Conservation (phyloP, 1,284 basidiomycete species). For the Ceratobasidium sp. region DNA sequence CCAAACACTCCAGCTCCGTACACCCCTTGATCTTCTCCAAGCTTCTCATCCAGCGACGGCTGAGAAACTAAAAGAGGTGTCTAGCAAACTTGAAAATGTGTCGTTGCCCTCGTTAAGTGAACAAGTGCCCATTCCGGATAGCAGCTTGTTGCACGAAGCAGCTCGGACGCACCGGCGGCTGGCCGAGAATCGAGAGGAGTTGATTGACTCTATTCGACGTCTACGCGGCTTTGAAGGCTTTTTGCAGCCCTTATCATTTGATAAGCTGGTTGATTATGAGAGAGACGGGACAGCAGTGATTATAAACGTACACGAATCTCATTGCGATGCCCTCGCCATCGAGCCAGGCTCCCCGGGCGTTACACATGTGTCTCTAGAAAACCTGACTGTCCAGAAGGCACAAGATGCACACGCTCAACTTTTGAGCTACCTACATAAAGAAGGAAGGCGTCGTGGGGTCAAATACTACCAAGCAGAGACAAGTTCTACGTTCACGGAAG, state of each 20-base stretch:
- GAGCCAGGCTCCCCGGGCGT: neutral
- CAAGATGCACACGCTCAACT: neutral
- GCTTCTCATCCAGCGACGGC: neutral
- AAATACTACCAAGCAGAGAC: neutral
- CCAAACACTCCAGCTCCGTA: slow-evolving; percentile 3
- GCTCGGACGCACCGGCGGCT: neutral
- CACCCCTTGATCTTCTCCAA: neutral
- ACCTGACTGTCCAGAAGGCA: neutral
- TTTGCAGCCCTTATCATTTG: neutral
- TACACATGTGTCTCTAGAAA: neutral
- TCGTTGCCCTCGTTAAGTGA: neutral
- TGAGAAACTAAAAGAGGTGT: neutral
- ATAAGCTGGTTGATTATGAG: neutral
- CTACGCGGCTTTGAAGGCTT: neutral
- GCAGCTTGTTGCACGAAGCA: neutral
- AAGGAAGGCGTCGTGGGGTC: neutral
- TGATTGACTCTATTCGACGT: neutral
- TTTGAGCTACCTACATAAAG: too few species aligned
- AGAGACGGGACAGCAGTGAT: neutral
- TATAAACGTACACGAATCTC: neutral
- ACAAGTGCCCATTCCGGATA: neutral
- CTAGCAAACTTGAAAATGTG: neutral
- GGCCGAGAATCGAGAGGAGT: neutral
- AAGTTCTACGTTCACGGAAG: neutral
- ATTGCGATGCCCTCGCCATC: neutral